Base-by-base conservation (phyloP, 1,284 basidiomycete species). In the Tilletia setariae region DNA sequence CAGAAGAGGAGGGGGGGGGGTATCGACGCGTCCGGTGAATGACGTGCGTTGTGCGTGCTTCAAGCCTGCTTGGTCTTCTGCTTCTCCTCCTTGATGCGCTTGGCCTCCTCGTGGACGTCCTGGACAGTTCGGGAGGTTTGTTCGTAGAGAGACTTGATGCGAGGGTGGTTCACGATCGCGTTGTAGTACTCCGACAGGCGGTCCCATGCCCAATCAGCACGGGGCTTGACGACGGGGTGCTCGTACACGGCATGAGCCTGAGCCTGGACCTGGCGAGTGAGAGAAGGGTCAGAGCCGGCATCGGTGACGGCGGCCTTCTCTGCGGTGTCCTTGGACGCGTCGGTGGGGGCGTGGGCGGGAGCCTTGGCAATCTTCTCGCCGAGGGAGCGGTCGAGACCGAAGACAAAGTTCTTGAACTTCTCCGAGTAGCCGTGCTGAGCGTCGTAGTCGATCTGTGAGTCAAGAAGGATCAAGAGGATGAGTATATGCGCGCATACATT, bases 91-190 rank as follows among this genome's bases (percentile, higher is more conserved):
- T 88, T 87, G 77, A 93, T 91, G 53, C 92, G 88, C 68, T 86
- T 85, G 1, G 92, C 92, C 83, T 94, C 92, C 77, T 92, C 91
- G 79, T 93, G 92, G 66, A 94, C 92, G 78, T 94, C 92, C 44
- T 86, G 81, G 19, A 91, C 88, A 79, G 92, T 90, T 83, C 93
- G 94, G 35, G 88, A 86, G 0, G 91, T 91, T 25, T 84, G 84
- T 9, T 90, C 92, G 84, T 94, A 94, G 83, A 93, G 93, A 0
- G 83, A 78, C 68, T 83, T 76, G 66, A 86, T 78, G 53, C 69
- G 71, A 25, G 75, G 75, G 42, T 78, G 77, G 68, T 78, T 76
- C 56, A 71, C 69, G 47, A 74, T 69, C 51, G 72, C 70, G 62
- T 74, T 76, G 74, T 78, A 78, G 70, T 78, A 78, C 42, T 77